Evolutionary conservation across 2,329 filamentous ascomycete species (phyloP), one percentile per base, ranked within the genome.

Genomic region (Botryotinia convoluta): DNA sequence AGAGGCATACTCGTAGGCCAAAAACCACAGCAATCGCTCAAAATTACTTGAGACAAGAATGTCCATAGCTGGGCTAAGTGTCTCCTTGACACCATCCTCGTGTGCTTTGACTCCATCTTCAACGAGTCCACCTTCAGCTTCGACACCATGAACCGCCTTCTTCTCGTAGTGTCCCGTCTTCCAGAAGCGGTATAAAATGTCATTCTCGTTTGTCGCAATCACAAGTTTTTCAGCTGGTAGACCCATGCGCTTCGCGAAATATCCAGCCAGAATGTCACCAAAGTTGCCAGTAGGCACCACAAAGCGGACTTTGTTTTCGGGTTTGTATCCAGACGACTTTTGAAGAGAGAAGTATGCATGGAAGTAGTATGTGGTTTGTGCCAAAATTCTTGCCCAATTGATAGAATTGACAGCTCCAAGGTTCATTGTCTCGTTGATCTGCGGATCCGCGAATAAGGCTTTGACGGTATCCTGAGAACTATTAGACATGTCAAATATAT

Each of bases 291-390:
- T 97, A 3, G 96, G 96, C 0, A 97, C 94, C 14, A 97, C 93
- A 79, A 95, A 97, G 74, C 95, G 91, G 57, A 96, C 87, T 80
- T 89, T 90, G 77, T 93, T 89, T 77, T 87, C 89, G 37, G 91
- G 79, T 73, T 89, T 87, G 82, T 92, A 92, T 26, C 84, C 83
- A 0, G 87, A 80, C 6, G 89, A 88, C 81, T 86, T 88, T 74
- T 86, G 87, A 48, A 99, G 90, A 22, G 91, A 85, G 84, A 98
- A 97, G 87, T 98, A 98, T 20, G 96, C 91, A 83, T 96, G 87
- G 86, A 98, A 97, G 87, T 97, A 99, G 87, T 97, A 98, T 74
- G 93, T 94, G 76, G 97, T 98, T 85, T 99, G 96, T 20, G 96
- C 95, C 54, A 99, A 88, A 78, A 99, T 98, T 78, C 96, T 89